phyloP scores from a whole-genome alignment of 768 basidiomycete genomes.

The Tylopilus vinaceipallidus region DNA sequence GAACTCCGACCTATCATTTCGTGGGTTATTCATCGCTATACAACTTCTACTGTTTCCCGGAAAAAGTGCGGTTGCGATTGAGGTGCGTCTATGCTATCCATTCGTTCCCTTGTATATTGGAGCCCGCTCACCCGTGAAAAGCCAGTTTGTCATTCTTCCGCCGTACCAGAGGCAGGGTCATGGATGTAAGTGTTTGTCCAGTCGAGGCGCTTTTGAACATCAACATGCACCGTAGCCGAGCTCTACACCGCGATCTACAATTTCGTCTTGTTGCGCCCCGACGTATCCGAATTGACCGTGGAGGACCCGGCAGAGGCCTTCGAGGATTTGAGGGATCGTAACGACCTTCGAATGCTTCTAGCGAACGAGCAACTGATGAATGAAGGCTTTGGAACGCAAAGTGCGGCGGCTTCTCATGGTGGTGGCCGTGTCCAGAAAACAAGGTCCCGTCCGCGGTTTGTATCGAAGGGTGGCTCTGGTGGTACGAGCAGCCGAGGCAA shows the following conservation, averaged over 20 bases:
- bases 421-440: constrained; percentile 43
- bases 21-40: constrained; percentile 93
- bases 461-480: constrained; percentile 22
- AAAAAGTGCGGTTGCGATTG: constrained; percentile 80
- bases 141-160: constrained; percentile 91
- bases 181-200: constrained; percentile 61
- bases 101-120: background rate
- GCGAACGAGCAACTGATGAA: constrained; percentile 60
- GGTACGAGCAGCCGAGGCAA: constrained; percentile 44
- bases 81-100: constrained; percentile 49
- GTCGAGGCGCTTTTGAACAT: background rate
- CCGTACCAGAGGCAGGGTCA: constrained; percentile 90
- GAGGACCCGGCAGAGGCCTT: constrained; percentile 99
- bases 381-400: constrained; percentile 58
- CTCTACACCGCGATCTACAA: constrained; percentile 86
- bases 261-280: constrained; percentile 60
- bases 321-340: constrained; percentile 92
- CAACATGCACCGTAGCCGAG: constrained; percentile 51
- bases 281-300: constrained; percentile 89
- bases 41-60: constrained; percentile 95
- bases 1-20: constrained; percentile 78
- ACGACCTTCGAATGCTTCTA: constrained; percentile 81
- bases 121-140: constrained; percentile 28
- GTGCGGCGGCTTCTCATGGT: constrained; percentile 39
- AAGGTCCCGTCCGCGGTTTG: constrained; percentile 37